Evolutionary conservation across 345 rosid genomes (phyloP).

Genomic region (Bruguiera gymnorhiza): DNA sequence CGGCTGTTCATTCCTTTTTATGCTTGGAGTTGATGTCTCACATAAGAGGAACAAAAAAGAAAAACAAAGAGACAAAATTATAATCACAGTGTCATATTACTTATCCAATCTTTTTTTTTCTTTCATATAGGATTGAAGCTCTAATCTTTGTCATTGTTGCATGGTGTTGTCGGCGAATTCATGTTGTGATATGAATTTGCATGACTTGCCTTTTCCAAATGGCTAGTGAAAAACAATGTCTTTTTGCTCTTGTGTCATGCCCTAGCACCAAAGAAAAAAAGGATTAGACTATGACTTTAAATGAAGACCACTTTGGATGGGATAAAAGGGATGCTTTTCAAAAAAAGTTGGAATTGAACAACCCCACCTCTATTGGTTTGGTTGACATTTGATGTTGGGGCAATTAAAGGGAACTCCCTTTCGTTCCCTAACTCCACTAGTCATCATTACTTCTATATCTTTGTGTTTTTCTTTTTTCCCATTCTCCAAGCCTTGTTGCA

Average conservation of each 20-base stretch:
- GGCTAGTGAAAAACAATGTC: no score
- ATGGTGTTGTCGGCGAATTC: no score
- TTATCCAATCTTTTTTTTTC: no score
- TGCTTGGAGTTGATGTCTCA: constrained; percentile 6
- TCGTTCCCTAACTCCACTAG: background rate
- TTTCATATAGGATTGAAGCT: no score
- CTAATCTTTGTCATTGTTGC: no score
- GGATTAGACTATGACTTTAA: background rate
- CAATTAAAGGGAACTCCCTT: constrained; percentile 19
- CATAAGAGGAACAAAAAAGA: background rate
- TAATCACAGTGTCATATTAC: no score
- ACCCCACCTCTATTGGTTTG: constrained; percentile 17
- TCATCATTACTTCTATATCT: constrained; percentile 16
- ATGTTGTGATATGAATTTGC: no score
- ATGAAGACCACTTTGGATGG: constrained; percentile 13
- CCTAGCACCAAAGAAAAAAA: background rate
- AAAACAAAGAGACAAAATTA: background rate
- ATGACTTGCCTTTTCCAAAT: no score
- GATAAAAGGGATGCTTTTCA: background rate
- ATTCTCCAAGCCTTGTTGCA: background rate
- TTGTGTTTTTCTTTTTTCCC: background rate
- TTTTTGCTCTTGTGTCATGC: no score
- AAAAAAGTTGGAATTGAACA: constrained; percentile 7
- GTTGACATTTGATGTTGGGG: constrained; percentile 20
- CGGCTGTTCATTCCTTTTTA: background rate